A percentile compares a stretch with the other conserved stretches of the same genome.
These are phyloP conservation scores for Incumbomyces lentus DNA, from an alignment of 2,329 filamentous ascomycete genomes.

Conservation along the genomic window DNA sequence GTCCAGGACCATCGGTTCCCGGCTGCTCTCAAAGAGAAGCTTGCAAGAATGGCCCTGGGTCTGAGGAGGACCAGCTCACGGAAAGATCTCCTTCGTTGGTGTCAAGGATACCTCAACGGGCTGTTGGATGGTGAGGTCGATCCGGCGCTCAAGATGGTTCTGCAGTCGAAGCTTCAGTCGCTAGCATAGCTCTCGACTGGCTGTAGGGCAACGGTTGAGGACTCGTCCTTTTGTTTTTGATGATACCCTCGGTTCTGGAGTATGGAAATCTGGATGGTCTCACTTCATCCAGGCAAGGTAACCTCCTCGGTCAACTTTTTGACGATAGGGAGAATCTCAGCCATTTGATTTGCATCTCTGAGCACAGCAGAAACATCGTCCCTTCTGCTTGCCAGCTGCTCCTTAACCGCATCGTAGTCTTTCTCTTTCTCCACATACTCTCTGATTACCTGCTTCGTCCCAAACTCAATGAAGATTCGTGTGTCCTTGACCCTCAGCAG, in stretches of 20 bases:
- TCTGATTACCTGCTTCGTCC: slow-evolving; percentile 63
- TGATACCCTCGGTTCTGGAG: slow-evolving; percentile 1
- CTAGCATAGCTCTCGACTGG: not conserved
- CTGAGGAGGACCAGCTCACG: slow-evolving; percentile 23
- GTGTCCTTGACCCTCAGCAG: slow-evolving; percentile 81
- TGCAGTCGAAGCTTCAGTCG: slow-evolving; percentile 29
- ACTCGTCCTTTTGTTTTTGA: not conserved
- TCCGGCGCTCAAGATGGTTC: slow-evolving; percentile 43
- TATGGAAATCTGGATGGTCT: not conserved
- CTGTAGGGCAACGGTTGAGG: not conserved
- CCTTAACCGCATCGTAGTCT: slow-evolving; percentile 63
- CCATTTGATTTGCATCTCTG: slow-evolving; percentile 68
- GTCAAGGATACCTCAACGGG: slow-evolving; percentile 36
- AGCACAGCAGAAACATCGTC: slow-evolving; percentile 68
- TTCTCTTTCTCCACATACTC: slow-evolving; percentile 89
- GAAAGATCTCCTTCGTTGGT: slow-evolving; percentile 38
- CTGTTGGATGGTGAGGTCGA: slow-evolving; percentile 40
- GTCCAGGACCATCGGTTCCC: slow-evolving; percentile 61
- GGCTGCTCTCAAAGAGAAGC: slow-evolving; percentile 53
- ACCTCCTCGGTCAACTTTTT: slow-evolving; percentile 54
- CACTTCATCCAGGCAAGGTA: slow-evolving; percentile 20
- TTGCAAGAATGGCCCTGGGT: slow-evolving; percentile 51
- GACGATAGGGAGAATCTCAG: slow-evolving; percentile 59
- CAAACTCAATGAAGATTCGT: slow-evolving; percentile 83
- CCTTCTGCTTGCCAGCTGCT: slow-evolving; percentile 51